These are phyloP conservation scores for Adansonia madagascariensis DNA, from an alignment of 441 rosid species.

Conservation along the genomic window DNA sequence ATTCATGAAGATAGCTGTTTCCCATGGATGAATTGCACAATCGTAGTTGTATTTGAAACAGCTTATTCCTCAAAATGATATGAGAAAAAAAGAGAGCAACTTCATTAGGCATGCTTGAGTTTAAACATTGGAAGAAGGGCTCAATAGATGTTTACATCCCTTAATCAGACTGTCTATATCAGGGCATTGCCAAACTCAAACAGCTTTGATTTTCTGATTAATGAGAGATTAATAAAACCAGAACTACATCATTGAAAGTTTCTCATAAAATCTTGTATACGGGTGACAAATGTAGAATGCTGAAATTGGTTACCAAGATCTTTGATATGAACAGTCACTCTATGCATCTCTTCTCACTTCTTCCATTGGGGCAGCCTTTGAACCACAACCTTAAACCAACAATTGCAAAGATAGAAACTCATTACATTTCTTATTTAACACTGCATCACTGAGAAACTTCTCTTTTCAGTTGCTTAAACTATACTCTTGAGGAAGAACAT, in stretches of 20 bases:
- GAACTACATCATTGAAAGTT: no score
- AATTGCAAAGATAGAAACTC: neutral
- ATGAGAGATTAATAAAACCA: neutral
- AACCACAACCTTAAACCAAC: conserved; percentile 65
- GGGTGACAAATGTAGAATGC: no score
- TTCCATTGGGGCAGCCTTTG: conserved; percentile 91
- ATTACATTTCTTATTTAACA: no score
- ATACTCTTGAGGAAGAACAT: no score
- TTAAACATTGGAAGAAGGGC: neutral
- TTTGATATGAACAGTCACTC: no score
- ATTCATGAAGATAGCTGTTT: neutral
- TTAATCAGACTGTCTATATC: neutral
- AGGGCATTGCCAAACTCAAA: neutral
- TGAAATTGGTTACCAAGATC: no score
- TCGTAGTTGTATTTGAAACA: neutral
- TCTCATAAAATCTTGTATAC: no score
- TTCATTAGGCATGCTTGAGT: neutral
- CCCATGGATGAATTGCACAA: neutral
- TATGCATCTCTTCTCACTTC: conserved; percentile 46
- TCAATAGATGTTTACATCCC: neutral
- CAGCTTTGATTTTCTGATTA: neutral
- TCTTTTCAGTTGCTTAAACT: no score
- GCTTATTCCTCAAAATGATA: neutral
- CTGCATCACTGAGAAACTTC: no score
- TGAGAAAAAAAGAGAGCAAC: neutral